Percentiles rank a stretch among this genome's conserved stretches.
phyloP scores from a whole-genome alignment of 805 yeast species.

The Blastobotrys muscicola region DNA sequence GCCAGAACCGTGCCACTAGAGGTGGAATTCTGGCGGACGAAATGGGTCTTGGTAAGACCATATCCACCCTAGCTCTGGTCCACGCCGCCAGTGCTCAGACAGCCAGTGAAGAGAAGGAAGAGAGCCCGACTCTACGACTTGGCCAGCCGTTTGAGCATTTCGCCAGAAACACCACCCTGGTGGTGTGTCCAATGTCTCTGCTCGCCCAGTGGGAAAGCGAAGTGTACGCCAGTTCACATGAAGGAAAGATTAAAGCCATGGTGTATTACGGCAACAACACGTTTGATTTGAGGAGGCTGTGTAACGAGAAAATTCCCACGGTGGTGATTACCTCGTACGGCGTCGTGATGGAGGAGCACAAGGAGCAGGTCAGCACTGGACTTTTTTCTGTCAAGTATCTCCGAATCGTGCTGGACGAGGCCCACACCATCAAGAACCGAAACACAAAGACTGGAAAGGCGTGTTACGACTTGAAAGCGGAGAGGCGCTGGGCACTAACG shows the following conservation, averaged over 20 bases:
- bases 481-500: conserved; percentile 74
- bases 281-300: conserved; percentile 39
- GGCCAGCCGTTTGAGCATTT: background rate
- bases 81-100: conserved; percentile 25
- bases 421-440: conserved; percentile 78
- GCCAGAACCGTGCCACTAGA: conserved; percentile 45
- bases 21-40: conserved; percentile 95
- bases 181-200: conserved; percentile 85
- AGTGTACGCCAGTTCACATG: conserved; percentile 41
- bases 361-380: conserved; percentile 32
- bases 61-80: conserved; percentile 67
- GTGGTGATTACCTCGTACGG: conserved; percentile 83
- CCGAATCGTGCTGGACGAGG: conserved; percentile 79
- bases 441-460: conserved; percentile 73
- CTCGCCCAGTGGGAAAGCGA: conserved; percentile 89
- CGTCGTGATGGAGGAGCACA: conserved; percentile 69
- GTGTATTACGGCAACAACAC: conserved; percentile 70
- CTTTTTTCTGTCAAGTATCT: conserved; percentile 65
- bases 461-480: conserved; percentile 52
- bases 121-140: too few relatives aligned
- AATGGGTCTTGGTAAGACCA: conserved; percentile 94
- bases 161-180: conserved; percentile 64
- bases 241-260: conserved; percentile 22
- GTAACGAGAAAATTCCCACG: conserved; percentile 44
- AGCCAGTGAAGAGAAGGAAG: conserved; percentile 2